Evolutionary conservation across 768 basidiomycete species (phyloP), one percentile per base, ranked within the genome.

Genomic region (Neoboletus subvelutipes): DNA sequence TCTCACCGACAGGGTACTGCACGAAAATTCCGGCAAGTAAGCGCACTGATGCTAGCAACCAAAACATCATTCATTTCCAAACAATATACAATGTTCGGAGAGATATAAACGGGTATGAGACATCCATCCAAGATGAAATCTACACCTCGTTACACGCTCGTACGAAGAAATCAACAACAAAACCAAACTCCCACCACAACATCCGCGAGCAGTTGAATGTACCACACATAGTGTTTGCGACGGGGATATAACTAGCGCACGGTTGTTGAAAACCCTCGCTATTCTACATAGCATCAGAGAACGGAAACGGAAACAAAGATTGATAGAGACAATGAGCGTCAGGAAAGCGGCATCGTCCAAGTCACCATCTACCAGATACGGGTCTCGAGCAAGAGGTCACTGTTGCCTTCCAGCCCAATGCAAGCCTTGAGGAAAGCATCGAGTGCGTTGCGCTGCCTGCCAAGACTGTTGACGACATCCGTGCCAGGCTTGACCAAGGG

Each of bases 391-490:
- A 98, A 76, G 66, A 98, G 77, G 72, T 98, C 96, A 50, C 81
- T 85, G 72, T 79, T 85, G 50, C 84, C 81, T 74, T 96, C 93
- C 45, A 97, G 74, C 29, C 94, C 94, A 52, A 95, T 76, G 75
- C 93, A 97, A 40, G 94, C 94, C 83, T 95, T 96, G 69, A 97
- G 80, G 86, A 97, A 97, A 42, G 81, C 76, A 73, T 96, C 94
- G 55, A 98, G 84, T 8, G 92, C 96, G 59, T 94, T 92, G 70
- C 96, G 87, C 80, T 99, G 96, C 71, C 95, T 85, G 75, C 87
- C 88, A 61, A 98, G 83, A 63, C 88, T 90, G 84, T 99, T 99
- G 75, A 98, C 88, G 64, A 98, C 94, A 65, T 92, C 91, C 39
- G 88, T 89, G 53, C 86, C 90, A 64, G 90, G 92, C 80, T 95